Conservation (phyloP, 2,329 filamentous ascomycete genomes). For the Curvularia sp. region DNA sequence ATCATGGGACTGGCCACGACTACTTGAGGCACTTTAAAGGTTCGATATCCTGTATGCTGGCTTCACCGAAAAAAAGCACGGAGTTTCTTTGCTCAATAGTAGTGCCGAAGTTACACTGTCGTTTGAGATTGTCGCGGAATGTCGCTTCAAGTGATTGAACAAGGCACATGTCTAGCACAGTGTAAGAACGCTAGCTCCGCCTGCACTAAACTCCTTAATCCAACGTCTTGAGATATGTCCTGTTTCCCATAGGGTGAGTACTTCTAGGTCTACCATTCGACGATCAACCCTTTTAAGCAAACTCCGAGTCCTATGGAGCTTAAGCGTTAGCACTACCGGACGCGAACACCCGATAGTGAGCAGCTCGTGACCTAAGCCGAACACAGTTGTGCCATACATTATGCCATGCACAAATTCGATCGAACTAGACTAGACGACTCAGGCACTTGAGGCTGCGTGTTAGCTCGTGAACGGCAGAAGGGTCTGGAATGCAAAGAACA, state of each 20-base stretch:
- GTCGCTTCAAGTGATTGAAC: background rate
- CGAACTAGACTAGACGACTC: background rate
- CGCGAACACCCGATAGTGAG: background rate
- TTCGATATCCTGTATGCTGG: background rate
- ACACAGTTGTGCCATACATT: background rate
- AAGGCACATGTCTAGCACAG: background rate
- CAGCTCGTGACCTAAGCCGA: background rate
- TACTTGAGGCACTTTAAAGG: background rate
- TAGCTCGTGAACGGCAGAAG: background rate
- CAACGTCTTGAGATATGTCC: slow-evolving; percentile 1
- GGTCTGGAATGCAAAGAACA: background rate
- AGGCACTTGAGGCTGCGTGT: background rate
- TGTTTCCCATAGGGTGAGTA: background rate
- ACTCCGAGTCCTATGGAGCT: background rate
- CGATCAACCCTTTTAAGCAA: background rate
- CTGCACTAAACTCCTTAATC: slow-evolving; percentile 1
- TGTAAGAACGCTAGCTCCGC: background rate
- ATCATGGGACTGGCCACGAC: background rate
- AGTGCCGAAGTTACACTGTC: slow-evolving; percentile 1
- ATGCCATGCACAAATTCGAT: background rate
- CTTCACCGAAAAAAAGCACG: background rate
- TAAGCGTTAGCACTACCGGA: background rate
- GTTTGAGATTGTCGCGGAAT: background rate
- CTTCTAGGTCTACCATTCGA: background rate
- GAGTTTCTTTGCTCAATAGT: background rate